These are phyloP conservation scores for Gremmenia infestans DNA, from an alignment of 2,329 filamentous ascomycete species.

Conservation along the genomic window DNA sequence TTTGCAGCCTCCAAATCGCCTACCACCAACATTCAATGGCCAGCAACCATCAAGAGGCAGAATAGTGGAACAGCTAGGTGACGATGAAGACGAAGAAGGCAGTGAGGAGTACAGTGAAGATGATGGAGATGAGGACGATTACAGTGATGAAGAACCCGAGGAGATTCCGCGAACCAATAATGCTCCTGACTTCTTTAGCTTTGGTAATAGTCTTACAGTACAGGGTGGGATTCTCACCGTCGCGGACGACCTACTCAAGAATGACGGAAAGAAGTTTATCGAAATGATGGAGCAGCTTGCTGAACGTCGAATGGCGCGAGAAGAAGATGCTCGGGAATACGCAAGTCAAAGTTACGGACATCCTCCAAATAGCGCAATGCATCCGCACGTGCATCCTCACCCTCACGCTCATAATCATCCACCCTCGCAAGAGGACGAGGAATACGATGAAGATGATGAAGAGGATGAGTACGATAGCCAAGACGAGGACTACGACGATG, in stretches of 20 bases:
- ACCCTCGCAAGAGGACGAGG: slow-evolving; percentile 66
- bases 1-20: slow-evolving; percentile 52
- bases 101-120: slow-evolving; percentile 42
- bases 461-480: slow-evolving; percentile 59
- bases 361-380: slow-evolving; percentile 51
- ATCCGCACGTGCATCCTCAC: slow-evolving; percentile 26
- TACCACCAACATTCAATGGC: slow-evolving; percentile 52
- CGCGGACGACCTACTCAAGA: slow-evolving; percentile 95
- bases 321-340: slow-evolving; percentile 73
- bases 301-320: slow-evolving; percentile 92
- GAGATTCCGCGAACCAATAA: slow-evolving; percentile 57
- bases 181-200: slow-evolving; percentile 88
- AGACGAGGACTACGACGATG: slow-evolving; percentile 66
- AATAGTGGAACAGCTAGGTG: slow-evolving; percentile 61
- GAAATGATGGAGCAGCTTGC: slow-evolving; percentile 99
- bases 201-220: slow-evolving; percentile 94
- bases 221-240: slow-evolving; percentile 97
- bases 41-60: slow-evolving; percentile 71
- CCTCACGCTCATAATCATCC: slow-evolving; percentile 69
- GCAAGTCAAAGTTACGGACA: slow-evolving; percentile 57
- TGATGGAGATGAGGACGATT: slow-evolving; percentile 59
- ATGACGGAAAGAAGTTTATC: slow-evolving; percentile 98
- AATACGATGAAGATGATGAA: slow-evolving; percentile 56
- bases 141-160: slow-evolving; percentile 61
- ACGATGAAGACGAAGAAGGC: slow-evolving; percentile 44